phyloP scores from a whole-genome alignment of 2,329 filamentous ascomycete genomes.

The Ophiostoma angusticollis region DNA sequence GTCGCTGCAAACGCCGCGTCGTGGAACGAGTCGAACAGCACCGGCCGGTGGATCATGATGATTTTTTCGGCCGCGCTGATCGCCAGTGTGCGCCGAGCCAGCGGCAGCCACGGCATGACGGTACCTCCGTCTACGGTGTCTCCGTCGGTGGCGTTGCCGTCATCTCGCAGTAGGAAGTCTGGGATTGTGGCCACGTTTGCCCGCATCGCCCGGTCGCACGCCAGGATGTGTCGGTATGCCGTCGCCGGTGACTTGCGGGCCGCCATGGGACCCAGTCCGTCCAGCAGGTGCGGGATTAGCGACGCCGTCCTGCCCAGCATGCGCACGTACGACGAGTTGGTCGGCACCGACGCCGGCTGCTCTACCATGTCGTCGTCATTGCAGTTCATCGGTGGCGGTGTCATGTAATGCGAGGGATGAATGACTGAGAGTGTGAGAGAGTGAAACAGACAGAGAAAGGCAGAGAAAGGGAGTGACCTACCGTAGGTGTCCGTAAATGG shows the following conservation, averaged over 20 bases:
- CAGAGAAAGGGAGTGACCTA: slow-evolving; percentile 1
- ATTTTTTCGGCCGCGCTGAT: slow-evolving; percentile 26
- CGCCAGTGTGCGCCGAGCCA: slow-evolving; percentile 22
- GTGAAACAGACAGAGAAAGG: neutral
- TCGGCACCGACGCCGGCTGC: slow-evolving; percentile 2
- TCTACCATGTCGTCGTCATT: slow-evolving; percentile 19
- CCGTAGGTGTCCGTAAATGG: slow-evolving; percentile 25
- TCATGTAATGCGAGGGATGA: slow-evolving; percentile 21
- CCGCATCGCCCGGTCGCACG: slow-evolving; percentile 20
- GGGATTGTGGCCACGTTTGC: slow-evolving; percentile 20
- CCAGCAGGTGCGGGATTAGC: slow-evolving; percentile 19
- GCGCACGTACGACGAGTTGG: slow-evolving; percentile 15
- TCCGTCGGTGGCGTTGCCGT: slow-evolving; percentile 8
- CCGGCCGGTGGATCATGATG: slow-evolving; percentile 25
- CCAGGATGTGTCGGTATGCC: slow-evolving; percentile 20
- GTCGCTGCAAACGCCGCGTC: slow-evolving; percentile 18
- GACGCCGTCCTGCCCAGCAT: slow-evolving; percentile 19
- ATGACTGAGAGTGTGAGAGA: slow-evolving; percentile 13
- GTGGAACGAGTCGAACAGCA: slow-evolving; percentile 21
- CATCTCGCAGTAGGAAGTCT: slow-evolving; percentile 18
- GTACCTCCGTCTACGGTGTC: neutral
- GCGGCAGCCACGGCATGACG: slow-evolving; percentile 20
- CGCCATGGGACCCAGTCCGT: slow-evolving; percentile 21
- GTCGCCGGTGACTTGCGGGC: slow-evolving; percentile 17
- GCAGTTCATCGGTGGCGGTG: slow-evolving; percentile 21